These are phyloP conservation scores for Peltaster fructicola DNA, from an alignment of 2,329 filamentous ascomycete species.

Conservation along the genomic window DNA sequence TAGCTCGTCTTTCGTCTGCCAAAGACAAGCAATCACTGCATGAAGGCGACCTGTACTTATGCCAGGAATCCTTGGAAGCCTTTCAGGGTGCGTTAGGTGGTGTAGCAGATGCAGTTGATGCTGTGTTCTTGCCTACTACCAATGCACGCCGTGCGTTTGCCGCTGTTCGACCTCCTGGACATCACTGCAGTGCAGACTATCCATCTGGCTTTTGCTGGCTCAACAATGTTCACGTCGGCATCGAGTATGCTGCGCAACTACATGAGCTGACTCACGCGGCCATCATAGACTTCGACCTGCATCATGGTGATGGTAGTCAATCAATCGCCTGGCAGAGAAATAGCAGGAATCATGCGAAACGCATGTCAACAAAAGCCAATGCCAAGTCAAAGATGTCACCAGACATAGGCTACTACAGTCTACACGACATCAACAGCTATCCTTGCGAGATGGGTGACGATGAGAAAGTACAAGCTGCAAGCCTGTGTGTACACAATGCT, in stretches of 20 bases:
- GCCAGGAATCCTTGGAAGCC: conserved; percentile 66
- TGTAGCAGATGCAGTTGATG: conserved; percentile 82
- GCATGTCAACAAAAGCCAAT: conserved; percentile 13
- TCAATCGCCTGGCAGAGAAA: conserved; percentile 87
- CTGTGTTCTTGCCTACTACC: conserved; percentile 45
- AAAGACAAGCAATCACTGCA: conserved; percentile 47
- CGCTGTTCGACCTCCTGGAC: conserved; percentile 78
- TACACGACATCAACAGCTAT: conserved; percentile 97
- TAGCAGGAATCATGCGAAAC: conserved; percentile 35
- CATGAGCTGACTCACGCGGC: conserved; percentile 86
- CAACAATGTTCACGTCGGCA: conserved; percentile 95
- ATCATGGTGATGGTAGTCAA: conserved; percentile 92
- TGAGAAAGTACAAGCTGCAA: conserved; percentile 85
- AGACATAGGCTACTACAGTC: conserved; percentile 77
- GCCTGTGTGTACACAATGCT: conserved; percentile 82
- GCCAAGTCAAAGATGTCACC: conserved; percentile 15
- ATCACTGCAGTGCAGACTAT: conserved; percentile 78
- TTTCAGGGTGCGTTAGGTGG: conserved; percentile 85
- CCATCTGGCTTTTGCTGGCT: conserved; percentile 97
- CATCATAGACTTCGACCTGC: conserved; percentile 81
- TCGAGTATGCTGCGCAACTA: conserved; percentile 69
- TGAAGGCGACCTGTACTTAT: conserved; percentile 81
- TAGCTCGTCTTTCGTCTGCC: conserved; percentile 35
- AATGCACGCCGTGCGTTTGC: conserved; percentile 53
- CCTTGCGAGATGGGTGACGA: conserved; percentile 89